Evolutionary conservation across 2,329 filamentous ascomycete genomes (phyloP).

Genomic region (Elsinoe necatrix): DNA sequence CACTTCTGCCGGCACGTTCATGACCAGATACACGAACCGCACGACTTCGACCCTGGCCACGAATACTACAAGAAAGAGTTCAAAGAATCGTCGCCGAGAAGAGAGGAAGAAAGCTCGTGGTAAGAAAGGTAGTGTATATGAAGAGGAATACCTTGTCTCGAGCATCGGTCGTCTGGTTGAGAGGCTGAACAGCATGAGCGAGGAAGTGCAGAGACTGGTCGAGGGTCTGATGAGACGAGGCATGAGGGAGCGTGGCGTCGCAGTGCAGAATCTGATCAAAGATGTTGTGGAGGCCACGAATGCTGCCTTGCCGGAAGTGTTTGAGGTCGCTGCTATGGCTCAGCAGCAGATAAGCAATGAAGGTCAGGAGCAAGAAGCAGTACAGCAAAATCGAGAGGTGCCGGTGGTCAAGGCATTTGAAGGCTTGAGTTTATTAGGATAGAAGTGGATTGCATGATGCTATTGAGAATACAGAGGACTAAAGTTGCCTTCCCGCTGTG

Average conservation of each 20-base stretch:
- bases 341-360: conserved; percentile 18
- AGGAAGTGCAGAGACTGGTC: conserved; percentile 66
- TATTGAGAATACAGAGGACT: background rate
- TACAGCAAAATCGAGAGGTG: conserved; percentile 31
- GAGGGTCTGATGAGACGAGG: conserved; percentile 67
- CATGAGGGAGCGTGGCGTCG: conserved; percentile 80
- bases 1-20: conserved; percentile 67
- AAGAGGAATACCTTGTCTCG: conserved; percentile 93
- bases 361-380: conserved; percentile 18
- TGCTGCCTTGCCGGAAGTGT: conserved; percentile 63
- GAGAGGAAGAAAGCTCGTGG: conserved; percentile 91
- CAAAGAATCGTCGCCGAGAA: conserved; percentile 79
- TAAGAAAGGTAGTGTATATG: conserved; percentile 94
- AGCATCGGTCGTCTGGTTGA: conserved; percentile 76
- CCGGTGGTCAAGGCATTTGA: conserved; percentile 48
- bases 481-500: background rate
- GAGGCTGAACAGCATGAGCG: conserved; percentile 62
- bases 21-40: conserved; percentile 83
- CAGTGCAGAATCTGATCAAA: conserved; percentile 63
- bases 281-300: conserved; percentile 66
- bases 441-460: conserved; percentile 9
- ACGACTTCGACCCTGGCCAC: conserved; percentile 62
- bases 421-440: conserved; percentile 35
- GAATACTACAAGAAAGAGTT: conserved; percentile 67
- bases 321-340: conserved; percentile 34